These are phyloP conservation scores for Falciphora oryzae DNA, from an alignment of 2,329 filamentous ascomycete genomes.

Conservation along the genomic window DNA sequence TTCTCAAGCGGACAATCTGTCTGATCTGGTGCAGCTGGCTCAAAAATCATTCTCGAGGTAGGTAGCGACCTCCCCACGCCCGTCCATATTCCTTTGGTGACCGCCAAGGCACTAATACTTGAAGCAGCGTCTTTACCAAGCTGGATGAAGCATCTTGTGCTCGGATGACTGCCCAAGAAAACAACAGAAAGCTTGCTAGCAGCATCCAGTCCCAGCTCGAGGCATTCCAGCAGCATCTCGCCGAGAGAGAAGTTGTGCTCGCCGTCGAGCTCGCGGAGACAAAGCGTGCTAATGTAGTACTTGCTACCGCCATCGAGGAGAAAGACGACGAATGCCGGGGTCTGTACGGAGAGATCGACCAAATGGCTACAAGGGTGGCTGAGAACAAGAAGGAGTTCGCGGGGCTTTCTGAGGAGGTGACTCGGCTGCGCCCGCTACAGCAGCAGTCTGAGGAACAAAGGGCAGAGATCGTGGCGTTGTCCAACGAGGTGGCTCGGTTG, in stretches of 20 bases:
- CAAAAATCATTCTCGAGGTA: neutral
- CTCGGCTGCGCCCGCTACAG: neutral
- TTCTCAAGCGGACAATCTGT: neutral
- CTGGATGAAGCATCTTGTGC: neutral
- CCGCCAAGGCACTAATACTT: neutral
- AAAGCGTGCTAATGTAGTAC: neutral
- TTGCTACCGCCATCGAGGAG: conserved; percentile 6
- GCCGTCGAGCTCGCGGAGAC: conserved; percentile 12
- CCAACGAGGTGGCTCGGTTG: neutral
- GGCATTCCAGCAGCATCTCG: conserved; percentile 8
- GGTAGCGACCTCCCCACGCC: neutral
- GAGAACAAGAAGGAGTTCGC: neutral
- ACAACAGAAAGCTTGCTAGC: neutral
- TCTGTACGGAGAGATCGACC: conserved; percentile 9
- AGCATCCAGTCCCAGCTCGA: conserved; percentile 5
- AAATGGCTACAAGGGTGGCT: conserved; percentile 8
- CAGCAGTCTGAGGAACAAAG: neutral
- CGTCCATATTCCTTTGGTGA: neutral
- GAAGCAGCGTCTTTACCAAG: neutral
- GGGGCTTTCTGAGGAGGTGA: neutral
- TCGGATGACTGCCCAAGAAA: neutral
- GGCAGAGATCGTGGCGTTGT: neutral
- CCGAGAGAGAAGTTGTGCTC: conserved; percentile 8
- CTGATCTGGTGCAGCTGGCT: neutral
- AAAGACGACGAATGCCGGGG: conserved; percentile 4